A percentile compares a stretch with the other conserved stretches of the same genome.
Conservation (phyloP, 768 basidiomycete genomes). For the Boletus reticulatus region DNA sequence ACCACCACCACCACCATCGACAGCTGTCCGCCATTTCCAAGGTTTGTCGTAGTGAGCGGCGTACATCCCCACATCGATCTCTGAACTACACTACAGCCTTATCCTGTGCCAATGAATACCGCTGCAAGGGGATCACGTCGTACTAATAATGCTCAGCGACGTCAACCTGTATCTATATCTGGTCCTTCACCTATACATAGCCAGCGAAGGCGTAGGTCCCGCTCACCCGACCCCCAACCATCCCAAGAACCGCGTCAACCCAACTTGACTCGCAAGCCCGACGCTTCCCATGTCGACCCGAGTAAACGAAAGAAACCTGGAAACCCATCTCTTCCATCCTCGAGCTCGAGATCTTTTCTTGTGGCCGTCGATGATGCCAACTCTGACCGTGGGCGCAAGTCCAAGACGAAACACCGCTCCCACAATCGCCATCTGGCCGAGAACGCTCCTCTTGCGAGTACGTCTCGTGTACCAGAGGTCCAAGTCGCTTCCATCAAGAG, state of each 20-base stretch:
- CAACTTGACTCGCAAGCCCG: conserved; percentile 17
- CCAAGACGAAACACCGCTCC: conserved; percentile 26
- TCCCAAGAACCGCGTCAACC: conserved; percentile 15
- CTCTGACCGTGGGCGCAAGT: conserved; percentile 33
- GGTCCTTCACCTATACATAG: conserved; percentile 12
- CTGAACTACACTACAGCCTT: not conserved
- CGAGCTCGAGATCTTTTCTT: conserved; percentile 25
- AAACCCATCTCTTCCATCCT: conserved; percentile 11
- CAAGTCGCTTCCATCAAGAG: conserved; percentile 15
- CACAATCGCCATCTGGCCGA: conserved; percentile 23
- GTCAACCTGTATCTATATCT: conserved; percentile 16
- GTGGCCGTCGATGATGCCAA: conserved; percentile 27
- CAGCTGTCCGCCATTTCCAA: not conserved
- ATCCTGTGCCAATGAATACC: conserved; percentile 18
- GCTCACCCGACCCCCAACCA: conserved; percentile 32
- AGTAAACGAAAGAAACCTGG: conserved; percentile 33
- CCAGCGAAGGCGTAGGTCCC: conserved; percentile 34
- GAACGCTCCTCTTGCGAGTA: conserved; percentile 13
- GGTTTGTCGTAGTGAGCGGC: conserved; percentile 1
- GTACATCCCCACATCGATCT: not conserved
- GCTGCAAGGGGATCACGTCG: conserved; percentile 26
- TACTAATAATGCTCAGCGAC: conserved; percentile 21
- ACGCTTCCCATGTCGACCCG: conserved; percentile 19
- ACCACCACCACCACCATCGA: conserved; percentile 7
- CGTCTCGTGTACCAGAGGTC: conserved; percentile 9